Percentiles rank a stretch among this genome's conserved stretches.
phyloP scores from a whole-genome alignment of 139 green algal species.

The Chlorella vulgaris region DNA sequence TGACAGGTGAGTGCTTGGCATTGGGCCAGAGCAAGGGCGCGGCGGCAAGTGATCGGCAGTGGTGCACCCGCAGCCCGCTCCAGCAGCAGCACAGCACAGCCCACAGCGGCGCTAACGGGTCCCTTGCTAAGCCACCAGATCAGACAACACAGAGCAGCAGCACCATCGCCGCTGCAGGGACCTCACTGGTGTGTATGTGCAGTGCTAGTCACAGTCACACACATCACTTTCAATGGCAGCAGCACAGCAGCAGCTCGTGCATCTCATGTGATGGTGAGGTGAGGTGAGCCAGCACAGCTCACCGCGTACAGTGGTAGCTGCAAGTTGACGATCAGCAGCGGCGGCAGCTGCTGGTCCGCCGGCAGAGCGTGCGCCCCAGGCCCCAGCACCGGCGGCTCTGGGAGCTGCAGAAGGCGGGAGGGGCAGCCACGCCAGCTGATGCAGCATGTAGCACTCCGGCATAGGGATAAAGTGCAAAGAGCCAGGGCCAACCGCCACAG shows the following conservation, averaged over 20 bases:
- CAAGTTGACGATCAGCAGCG: slow-evolving; percentile 84
- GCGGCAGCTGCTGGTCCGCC: slow-evolving; percentile 59
- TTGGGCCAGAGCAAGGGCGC: neutral
- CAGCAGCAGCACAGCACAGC: too few relatives aligned
- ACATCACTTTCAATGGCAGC: neutral
- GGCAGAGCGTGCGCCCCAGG: slow-evolving; percentile 33
- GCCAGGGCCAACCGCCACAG: neutral
- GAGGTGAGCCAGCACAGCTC: neutral
- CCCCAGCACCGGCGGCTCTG: slow-evolving; percentile 42
- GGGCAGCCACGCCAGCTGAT: neutral
- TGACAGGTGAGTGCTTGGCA: neutral
- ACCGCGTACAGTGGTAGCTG: slow-evolving; percentile 82
- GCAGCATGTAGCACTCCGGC: neutral
- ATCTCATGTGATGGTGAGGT: neutral
- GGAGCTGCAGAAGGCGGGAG: too few relatives aligned
- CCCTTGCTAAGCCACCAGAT: too few relatives aligned
- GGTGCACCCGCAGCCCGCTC: too few relatives aligned
- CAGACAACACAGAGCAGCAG: too few relatives aligned
- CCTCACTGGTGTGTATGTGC: too few relatives aligned
- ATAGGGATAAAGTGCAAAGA: neutral
- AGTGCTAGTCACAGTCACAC: too few relatives aligned
- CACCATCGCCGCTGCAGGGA: too few relatives aligned
- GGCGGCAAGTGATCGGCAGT: too few relatives aligned
- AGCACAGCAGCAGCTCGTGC: neutral
- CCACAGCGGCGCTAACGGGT: too few relatives aligned